Conservation (phyloP, 441 rosid species). For the Croton setiger region DNA sequence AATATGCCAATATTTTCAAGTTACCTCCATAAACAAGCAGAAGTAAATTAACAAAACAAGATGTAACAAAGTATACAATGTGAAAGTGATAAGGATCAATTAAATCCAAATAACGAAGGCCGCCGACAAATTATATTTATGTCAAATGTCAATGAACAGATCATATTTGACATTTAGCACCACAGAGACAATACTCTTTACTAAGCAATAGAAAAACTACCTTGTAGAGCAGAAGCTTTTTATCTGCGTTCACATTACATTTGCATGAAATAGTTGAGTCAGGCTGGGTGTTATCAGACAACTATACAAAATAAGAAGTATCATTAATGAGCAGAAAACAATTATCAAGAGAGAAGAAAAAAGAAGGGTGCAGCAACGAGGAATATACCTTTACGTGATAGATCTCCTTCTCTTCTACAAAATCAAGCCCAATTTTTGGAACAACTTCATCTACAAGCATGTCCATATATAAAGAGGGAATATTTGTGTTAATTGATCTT, state of each 20-base stretch:
- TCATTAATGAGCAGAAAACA: conserved; percentile 4
- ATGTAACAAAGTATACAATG: background rate
- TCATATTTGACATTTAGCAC: background rate
- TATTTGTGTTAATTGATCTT: conserved; percentile 41
- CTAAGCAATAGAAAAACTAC: conserved; percentile 12
- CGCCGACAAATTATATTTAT: background rate
- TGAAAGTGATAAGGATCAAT: background rate
- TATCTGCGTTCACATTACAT: conserved; percentile 36
- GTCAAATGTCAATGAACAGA: background rate
- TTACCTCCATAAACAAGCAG: background rate
- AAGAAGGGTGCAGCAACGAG: background rate
- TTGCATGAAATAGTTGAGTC: conserved; percentile 47
- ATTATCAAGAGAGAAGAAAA: background rate
- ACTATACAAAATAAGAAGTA: conserved; percentile 28
- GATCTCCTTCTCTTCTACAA: conserved; percentile 44
- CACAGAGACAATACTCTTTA: background rate
- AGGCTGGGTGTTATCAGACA: conserved; percentile 46
- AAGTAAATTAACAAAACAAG: background rate
- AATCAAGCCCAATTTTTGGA: conserved; percentile 41
- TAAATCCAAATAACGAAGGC: background rate
- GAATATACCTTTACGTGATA: conserved; percentile 51
- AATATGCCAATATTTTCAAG: background rate
- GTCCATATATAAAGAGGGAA: conserved; percentile 43
- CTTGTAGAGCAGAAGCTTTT: conserved; percentile 37
- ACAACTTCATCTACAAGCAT: conserved; percentile 32